phyloP scores from a whole-genome alignment of 2,329 filamentous ascomycete species.

The Ceratocystis colombiana region DNA sequence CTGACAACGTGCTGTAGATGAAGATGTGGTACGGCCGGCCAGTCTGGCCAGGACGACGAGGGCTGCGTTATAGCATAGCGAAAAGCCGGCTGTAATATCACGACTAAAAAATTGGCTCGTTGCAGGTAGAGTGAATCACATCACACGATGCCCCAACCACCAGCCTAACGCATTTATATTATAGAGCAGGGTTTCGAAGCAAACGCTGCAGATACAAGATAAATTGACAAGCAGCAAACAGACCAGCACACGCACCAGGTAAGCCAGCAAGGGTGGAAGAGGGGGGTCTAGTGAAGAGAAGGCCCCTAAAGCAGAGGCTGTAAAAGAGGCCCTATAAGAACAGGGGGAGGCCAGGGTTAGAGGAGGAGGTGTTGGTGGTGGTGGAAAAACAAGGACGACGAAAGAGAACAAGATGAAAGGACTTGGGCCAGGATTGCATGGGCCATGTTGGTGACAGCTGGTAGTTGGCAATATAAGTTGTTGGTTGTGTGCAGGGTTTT shows the following conservation, averaged over 20 bases:
- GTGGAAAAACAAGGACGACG: not conserved
- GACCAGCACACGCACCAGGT: not conserved
- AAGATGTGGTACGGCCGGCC: not conserved
- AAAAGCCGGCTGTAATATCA: not conserved
- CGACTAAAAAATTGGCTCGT: not conserved
- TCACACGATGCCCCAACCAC: not conserved
- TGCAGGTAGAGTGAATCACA: conserved; percentile 4
- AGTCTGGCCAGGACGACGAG: not conserved
- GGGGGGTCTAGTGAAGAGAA: not conserved
- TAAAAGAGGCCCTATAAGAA: not conserved
- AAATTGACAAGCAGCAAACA: conserved; percentile 2
- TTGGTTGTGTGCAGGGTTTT: not conserved
- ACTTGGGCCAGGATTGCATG: conserved; percentile 10
- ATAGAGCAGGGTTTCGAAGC: not conserved
- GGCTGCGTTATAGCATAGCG: too few species aligned
- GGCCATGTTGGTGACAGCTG: conserved; percentile 18
- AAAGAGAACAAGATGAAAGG: not conserved
- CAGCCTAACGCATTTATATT: not conserved
- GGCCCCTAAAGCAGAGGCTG: not conserved
- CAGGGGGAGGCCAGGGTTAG: not conserved
- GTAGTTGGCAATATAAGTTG: not conserved
- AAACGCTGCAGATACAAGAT: not conserved
- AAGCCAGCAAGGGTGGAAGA: too few species aligned
- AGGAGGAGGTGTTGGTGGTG: not conserved
- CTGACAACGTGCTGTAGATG: too few species aligned